Base-by-base conservation (phyloP, 306 rosid genomes). In the Mimosa pudica region DNA sequence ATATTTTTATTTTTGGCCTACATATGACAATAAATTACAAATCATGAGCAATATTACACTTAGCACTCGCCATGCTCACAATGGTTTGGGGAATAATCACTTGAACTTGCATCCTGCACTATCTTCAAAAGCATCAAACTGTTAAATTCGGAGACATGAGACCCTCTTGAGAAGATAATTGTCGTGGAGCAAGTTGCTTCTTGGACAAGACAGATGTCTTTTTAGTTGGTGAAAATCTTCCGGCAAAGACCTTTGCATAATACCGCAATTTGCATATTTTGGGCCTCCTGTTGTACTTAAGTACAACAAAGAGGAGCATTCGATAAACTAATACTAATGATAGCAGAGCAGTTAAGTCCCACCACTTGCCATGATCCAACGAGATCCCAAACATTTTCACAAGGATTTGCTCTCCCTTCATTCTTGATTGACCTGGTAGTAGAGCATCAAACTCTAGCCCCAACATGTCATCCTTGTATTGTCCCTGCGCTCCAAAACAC, bases 391-490 rank as follows among this genome's bases (percentile, higher is more conserved):
- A 74, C 0, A 52, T 7, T 49, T 45, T 9, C 71, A 24, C n/a
- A 13, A 85, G 33, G 35, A 74, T 35, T 10, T 58, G 61, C 58
- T 62, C 70, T 30, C 88, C 85, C 51, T 70, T 81, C 7, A 74
- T 20, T 68, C 82, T 85, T 8, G 85, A 77, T 17, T 63, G 66
- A 16, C 83, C 85, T 0, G 81, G 80, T 7, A 74, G 13, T 13
- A 81, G 49, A 41, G 79, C 45, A 62, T 81, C 83, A 30, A 85
- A 81, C 46, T 85, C 85, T 14, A 85, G 78, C 20, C 88, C 88
- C 64, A 81, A 12, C 85, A 85, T 69, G 64, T 85, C 85, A 81
- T 85, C 81, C 67, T 85, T 85, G 80, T 85, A 81, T 4, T 65
- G 85, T n/a, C 85, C 85, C 88, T 85, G 78, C 54, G 1, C 8